These are phyloP conservation scores for Magnusiomyces sp. DNA, from an alignment of 1,139 yeast genomes.

Conservation along the genomic window DNA sequence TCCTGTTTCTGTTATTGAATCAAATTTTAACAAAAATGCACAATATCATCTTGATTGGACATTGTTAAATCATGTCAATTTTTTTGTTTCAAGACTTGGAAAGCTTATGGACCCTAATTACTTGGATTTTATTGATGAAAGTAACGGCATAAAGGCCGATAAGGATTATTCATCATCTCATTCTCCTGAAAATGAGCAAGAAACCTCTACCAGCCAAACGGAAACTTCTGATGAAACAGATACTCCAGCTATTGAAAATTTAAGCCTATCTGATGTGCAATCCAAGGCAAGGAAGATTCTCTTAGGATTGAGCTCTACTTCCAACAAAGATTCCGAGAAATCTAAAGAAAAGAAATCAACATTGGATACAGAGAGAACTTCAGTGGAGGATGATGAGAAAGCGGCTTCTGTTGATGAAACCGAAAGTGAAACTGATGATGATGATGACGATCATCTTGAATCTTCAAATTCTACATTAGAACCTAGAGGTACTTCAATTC, in stretches of 20 bases:
- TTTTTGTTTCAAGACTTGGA: conserved; percentile 22
- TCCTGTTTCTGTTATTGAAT: conserved; percentile 23
- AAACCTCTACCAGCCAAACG: conserved; percentile 1
- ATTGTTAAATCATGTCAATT: conserved; percentile 27
- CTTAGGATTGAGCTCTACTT: conserved; percentile 3
- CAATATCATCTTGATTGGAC: conserved; percentile 23
- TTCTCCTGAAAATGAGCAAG: neutral
- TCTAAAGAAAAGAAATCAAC: neutral
- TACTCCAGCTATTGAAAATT: conserved; percentile 8
- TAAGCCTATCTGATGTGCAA: conserved; percentile 16
- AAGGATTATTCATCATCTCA: neutral
- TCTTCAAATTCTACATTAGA: conserved; percentile 16
- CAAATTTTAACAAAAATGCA: conserved; percentile 27
- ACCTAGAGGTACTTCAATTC: conserved; percentile 31
- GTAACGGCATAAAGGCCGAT: neutral
- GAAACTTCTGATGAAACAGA: conserved; percentile 8
- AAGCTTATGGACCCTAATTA: conserved; percentile 17
- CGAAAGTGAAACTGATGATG: conserved; percentile 5
- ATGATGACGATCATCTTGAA: conserved; percentile 9
- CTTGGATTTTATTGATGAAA: neutral
- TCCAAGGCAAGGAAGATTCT: conserved; percentile 13
- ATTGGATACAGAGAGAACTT: neutral
- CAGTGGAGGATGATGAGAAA: conserved; percentile 8
- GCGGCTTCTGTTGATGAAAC: conserved; percentile 5
- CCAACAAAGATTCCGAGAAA: neutral